Percentiles rank a stretch among this genome's conserved stretches.
Evolutionary conservation across 1,139 yeast species (phyloP).

Genomic region (Hansenula lynferdii): DNA sequence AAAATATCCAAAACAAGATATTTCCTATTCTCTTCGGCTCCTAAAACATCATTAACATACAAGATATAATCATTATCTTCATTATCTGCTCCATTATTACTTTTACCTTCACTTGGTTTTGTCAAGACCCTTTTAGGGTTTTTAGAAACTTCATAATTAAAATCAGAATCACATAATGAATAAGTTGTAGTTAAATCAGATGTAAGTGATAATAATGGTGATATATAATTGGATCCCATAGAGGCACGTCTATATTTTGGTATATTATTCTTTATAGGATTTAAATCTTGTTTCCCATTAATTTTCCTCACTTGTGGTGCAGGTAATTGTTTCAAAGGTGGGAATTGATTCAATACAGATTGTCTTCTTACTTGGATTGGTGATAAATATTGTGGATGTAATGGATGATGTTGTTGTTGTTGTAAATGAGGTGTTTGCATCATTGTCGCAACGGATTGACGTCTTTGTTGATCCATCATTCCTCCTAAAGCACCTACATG

Average conservation of each 20-base stretch:
- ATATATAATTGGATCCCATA: constrained; percentile 69
- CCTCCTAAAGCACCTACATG: too few species aligned
- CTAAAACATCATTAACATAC: constrained; percentile 90
- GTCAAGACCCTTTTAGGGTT: constrained; percentile 92
- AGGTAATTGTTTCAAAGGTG: constrained; percentile 27
- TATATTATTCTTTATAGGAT: constrained; percentile 55
- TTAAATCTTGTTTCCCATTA: constrained; percentile 45
- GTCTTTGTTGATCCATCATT: constrained; percentile 24
- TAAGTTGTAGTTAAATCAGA: constrained; percentile 76
- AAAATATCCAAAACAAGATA: constrained; percentile 85
- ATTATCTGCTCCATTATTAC: constrained; percentile 84
- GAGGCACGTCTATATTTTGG: constrained; percentile 83
- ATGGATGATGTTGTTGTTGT: too few species aligned
- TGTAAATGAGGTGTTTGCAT: constrained; percentile 5
- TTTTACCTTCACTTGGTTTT: constrained; percentile 82
- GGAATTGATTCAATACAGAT: constrained; percentile 13
- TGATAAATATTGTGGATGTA: constrained; percentile 9
- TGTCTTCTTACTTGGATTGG: constrained; percentile 14
- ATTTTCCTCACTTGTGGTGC: constrained; percentile 42
- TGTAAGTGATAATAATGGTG: constrained; percentile 86
- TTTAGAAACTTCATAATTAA: constrained; percentile 76
- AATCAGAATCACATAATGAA: constrained; percentile 81
- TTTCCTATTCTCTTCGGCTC: constrained; percentile 80
- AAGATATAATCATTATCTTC: constrained; percentile 86
- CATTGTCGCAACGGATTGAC: constrained; percentile 30